A percentile compares a stretch with the other conserved stretches of the same genome.
These are phyloP conservation scores for Hamamelis virginiana DNA, from an alignment of 164 flowering plant genomes.

Conservation along the genomic window DNA sequence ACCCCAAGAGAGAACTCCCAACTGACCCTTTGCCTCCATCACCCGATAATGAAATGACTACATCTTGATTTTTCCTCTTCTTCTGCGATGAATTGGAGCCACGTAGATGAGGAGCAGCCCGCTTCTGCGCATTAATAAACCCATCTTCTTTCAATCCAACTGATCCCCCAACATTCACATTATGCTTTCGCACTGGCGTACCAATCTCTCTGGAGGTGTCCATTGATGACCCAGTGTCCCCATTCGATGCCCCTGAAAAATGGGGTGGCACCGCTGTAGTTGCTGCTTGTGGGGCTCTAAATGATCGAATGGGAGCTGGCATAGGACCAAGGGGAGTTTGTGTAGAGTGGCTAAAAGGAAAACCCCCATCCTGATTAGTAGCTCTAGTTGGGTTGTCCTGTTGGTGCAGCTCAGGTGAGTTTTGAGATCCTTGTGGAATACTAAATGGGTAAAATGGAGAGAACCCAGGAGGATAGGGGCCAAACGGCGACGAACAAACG, in stretches of 20 bases:
- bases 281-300: constrained; percentile 8
- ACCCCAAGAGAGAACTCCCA: constrained; percentile 2
- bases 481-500: constrained; percentile 21
- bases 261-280: not conserved
- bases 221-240: constrained; percentile 8
- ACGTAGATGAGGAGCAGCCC: not conserved
- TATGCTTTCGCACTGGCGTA: not conserved
- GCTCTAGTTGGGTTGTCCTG: not conserved
- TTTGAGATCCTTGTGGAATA: constrained; percentile 8
- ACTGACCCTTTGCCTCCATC: not conserved
- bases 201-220: constrained; percentile 1
- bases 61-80: constrained; percentile 2
- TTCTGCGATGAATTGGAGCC: not conserved
- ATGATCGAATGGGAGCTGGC: constrained; percentile 13
- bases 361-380: not conserved
- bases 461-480: constrained; percentile 29
- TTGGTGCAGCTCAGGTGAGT: not conserved
- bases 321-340: not conserved
- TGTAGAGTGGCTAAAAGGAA: no score
- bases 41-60: not conserved
- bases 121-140: not conserved
- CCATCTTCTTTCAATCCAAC: not conserved
- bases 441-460: constrained; percentile 35
- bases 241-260: constrained; percentile 1
- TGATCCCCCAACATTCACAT: not conserved